phyloP scores from a whole-genome alignment of 352 stramenopile species.

The Phytophthora foliorum region DNA sequence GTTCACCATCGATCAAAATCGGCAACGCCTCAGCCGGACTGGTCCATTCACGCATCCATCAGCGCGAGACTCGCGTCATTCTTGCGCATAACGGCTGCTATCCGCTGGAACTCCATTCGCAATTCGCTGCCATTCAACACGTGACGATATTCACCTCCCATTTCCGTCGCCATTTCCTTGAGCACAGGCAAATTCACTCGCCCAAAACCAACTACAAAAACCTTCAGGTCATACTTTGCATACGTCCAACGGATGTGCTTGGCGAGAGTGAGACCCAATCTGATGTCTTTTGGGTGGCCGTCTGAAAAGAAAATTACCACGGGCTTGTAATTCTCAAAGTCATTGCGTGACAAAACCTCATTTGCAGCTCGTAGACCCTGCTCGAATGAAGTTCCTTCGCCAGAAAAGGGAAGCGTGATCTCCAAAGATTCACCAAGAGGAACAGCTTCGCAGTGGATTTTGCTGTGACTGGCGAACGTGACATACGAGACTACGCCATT shows the following conservation, averaged over 20 bases:
- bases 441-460: conserved; percentile 22
- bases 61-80: conserved; percentile 25
- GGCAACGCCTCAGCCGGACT: too few species aligned
- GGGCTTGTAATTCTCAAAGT: conserved; percentile 52
- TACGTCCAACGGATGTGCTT: conserved; percentile 57
- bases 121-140: conserved; percentile 37
- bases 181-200: conserved; percentile 59
- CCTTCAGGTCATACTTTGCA: conserved; percentile 58
- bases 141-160: conserved; percentile 62
- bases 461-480: conserved; percentile 25
- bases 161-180: conserved; percentile 47
- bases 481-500: conserved; percentile 39
- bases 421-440: not conserved
- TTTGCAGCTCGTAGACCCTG: conserved; percentile 46
- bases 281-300: conserved; percentile 45
- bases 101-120: conserved; percentile 40
- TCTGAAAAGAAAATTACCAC: conserved; percentile 38
- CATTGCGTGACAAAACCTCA: conserved; percentile 65
- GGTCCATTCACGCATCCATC: too few species aligned
- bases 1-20: too few species aligned
- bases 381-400: conserved; percentile 43
- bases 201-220: conserved; percentile 74
- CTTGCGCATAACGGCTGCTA: conserved; percentile 31
- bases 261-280: conserved; percentile 46
- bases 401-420: conserved; percentile 31